Conservation (phyloP, 768 basidiomycete genomes). For the Kwoniella newhampshirensis region DNA sequence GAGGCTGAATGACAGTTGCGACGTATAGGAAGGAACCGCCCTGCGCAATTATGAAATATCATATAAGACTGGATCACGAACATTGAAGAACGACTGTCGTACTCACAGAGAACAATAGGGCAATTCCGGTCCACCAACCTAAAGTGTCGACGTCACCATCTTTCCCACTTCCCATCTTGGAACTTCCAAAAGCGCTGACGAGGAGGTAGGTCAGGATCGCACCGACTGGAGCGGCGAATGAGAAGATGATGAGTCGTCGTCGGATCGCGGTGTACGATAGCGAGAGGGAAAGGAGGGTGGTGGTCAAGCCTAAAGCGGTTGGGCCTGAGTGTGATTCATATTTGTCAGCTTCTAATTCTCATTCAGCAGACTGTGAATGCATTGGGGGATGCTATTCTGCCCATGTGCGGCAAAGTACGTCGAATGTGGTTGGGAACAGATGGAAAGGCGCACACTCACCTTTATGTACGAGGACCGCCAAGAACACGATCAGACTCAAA, state of each 20-base stretch:
- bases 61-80: neutral
- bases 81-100: neutral
- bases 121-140: constrained; percentile 68
- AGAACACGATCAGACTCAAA: constrained; percentile 79
- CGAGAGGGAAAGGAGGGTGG: constrained; percentile 75
- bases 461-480: constrained; percentile 91
- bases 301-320: constrained; percentile 83
- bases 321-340: constrained; percentile 64
- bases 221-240: constrained; percentile 76
- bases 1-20: constrained; percentile 81
- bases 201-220: constrained; percentile 73
- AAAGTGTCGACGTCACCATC: constrained; percentile 29
- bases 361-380: neutral
- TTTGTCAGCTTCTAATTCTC: neutral
- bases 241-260: constrained; percentile 74
- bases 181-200: constrained; percentile 56
- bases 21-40: constrained; percentile 95
- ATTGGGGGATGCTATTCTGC: too few relatives aligned
- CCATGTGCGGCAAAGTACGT: neutral
- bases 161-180: constrained; percentile 19
- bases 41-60: constrained; percentile 54
- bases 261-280: constrained; percentile 69
- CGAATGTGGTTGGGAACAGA: too few relatives aligned
- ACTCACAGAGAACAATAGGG: constrained; percentile 79
- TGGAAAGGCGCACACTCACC: too few relatives aligned